phyloP scores from a whole-genome alignment of 768 basidiomycete species.

The Sarcomyxa edulis region DNA sequence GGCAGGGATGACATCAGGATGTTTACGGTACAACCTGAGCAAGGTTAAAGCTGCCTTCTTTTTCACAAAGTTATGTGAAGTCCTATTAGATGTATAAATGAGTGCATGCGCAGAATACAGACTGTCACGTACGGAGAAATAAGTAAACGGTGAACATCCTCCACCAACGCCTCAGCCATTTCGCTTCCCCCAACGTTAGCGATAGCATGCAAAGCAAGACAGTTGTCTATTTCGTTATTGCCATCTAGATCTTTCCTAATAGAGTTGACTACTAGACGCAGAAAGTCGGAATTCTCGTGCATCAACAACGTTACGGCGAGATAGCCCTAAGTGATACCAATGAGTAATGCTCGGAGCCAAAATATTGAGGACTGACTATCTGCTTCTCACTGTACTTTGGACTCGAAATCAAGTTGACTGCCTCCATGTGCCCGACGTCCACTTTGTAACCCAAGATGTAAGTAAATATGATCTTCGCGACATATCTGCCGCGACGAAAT shows the following conservation, averaged over 20 bases:
- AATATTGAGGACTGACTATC: constrained; percentile 59
- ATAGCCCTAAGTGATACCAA: constrained; percentile 65
- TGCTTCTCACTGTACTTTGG: constrained; percentile 98
- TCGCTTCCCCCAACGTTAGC: constrained; percentile 97
- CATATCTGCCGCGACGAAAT: constrained; percentile 57
- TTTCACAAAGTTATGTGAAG: constrained; percentile 92
- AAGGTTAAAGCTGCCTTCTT: constrained; percentile 97
- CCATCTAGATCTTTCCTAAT: constrained; percentile 96
- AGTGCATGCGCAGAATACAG: neutral
- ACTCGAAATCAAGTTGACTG: constrained; percentile 95
- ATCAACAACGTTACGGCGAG: constrained; percentile 94
- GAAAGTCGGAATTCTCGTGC: constrained; percentile 98
- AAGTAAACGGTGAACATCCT: constrained; percentile 90
- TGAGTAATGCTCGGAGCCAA: constrained; percentile 5
- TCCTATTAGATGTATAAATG: constrained; percentile 43
- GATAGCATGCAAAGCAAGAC: constrained; percentile 94
- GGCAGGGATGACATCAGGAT: constrained; percentile 89
- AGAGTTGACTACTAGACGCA: constrained; percentile 95
- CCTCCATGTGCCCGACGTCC: constrained; percentile 98
- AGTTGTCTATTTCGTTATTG: constrained; percentile 92
- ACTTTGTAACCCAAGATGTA: constrained; percentile 99
- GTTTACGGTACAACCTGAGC: constrained; percentile 90
- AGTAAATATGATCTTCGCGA: constrained; percentile 98
- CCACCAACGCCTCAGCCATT: constrained; percentile 94
- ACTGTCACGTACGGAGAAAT: constrained; percentile 76